Conservation (phyloP, 768 basidiomycete genomes). For the Boletus rubescentipes region DNA sequence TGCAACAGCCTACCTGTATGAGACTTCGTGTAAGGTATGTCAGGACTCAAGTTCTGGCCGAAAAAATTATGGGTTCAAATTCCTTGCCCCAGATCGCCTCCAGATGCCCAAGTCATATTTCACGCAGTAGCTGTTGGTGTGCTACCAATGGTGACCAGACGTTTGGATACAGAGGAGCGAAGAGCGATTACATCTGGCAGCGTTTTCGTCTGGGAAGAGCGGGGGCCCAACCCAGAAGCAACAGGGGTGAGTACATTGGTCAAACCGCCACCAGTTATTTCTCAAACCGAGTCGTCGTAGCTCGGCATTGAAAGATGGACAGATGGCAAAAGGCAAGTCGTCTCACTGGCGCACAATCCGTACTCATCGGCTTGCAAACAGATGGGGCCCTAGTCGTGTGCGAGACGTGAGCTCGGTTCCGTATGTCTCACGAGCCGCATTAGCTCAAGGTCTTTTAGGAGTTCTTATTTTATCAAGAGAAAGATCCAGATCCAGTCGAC, state of each 20-base stretch:
- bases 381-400: conserved; percentile 79
- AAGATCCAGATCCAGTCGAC: conserved; percentile 50
- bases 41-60: not conserved
- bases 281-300: conserved; percentile 33
- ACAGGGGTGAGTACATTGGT: conserved; percentile 51
- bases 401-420: conserved; percentile 54
- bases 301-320: conserved; percentile 83
- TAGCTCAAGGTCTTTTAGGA: conserved; percentile 44
- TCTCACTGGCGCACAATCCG: not conserved
- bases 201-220: conserved; percentile 84
- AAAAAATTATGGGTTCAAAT: not conserved
- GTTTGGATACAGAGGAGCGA: conserved; percentile 75
- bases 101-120: conserved; percentile 73
- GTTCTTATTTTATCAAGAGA: conserved; percentile 76
- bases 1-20: conserved; percentile 71
- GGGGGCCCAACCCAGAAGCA: conserved; percentile 63
- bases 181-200: conserved; percentile 67
- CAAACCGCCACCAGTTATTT: conserved; percentile 1
- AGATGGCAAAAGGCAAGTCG: conserved; percentile 52
- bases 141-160: conserved; percentile 66
- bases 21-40: conserved; percentile 51
- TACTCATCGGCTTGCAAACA: conserved; percentile 17
- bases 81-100: conserved; percentile 42
- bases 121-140: conserved; percentile 61
- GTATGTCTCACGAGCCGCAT: not conserved